These are phyloP conservation scores for Backusella parvicylindrica DNA, from an alignment of 192 early-diverging fungal genomes.

Conservation along the genomic window DNA sequence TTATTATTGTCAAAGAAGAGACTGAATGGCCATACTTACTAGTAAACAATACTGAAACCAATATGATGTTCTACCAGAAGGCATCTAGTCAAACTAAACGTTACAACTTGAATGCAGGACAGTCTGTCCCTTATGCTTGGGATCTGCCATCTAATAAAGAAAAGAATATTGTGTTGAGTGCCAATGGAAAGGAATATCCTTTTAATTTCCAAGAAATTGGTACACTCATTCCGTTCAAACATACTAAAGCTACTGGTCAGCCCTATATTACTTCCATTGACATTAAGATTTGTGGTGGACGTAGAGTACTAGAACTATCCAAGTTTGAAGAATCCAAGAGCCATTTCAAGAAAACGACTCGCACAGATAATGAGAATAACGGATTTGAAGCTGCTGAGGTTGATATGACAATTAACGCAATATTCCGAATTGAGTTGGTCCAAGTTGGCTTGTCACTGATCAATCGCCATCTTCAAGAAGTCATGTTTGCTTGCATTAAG, in stretches of 20 bases:
- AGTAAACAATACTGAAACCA: conserved; percentile 68
- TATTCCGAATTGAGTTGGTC: conserved; percentile 73
- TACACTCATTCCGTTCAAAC: conserved; percentile 81
- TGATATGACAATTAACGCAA: conserved; percentile 46
- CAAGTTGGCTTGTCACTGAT: conserved; percentile 92
- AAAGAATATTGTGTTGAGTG: conserved; percentile 72
- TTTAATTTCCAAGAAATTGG: conserved; percentile 92
- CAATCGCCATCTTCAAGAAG: conserved; percentile 75
- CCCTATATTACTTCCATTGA: conserved; percentile 64
- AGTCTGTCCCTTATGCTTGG: conserved; percentile 82
- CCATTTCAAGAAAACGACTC: conserved; percentile 45
- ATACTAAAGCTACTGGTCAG: conserved; percentile 42
- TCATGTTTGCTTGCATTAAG: conserved; percentile 78
- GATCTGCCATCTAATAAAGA: conserved; percentile 73
- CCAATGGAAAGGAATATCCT: conserved; percentile 68
- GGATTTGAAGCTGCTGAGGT: conserved; percentile 54
- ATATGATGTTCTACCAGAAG: conserved; percentile 79
- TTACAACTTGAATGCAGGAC: conserved; percentile 38
- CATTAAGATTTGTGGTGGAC: conserved; percentile 62
- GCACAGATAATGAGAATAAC: conserved; percentile 5
- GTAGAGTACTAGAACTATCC: conserved; percentile 64
- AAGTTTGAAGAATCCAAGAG: conserved; percentile 64
- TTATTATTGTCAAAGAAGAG: conserved; percentile 77
- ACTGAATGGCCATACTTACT: conserved; percentile 88
- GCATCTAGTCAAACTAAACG: conserved; percentile 17